Percentiles rank a stretch among this genome's conserved stretches.
phyloP scores from a whole-genome alignment of 805 yeast genomes.

The Candida incommunis region DNA sequence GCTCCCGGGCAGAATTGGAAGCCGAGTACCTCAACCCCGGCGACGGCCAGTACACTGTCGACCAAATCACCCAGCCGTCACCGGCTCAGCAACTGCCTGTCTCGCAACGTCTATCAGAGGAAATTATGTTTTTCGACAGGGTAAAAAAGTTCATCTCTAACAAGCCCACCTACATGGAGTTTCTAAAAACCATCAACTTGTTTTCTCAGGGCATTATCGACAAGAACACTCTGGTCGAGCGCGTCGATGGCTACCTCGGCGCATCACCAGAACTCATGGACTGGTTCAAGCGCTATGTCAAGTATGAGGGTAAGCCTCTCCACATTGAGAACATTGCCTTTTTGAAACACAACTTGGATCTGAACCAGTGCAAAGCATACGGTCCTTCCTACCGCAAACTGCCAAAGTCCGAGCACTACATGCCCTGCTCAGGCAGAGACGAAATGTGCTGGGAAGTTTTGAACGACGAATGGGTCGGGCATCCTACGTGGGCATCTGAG shows the following conservation, averaged over 20 bases:
- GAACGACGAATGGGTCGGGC: constrained; percentile 98
- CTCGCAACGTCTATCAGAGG: constrained; percentile 35
- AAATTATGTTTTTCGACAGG: constrained; percentile 79
- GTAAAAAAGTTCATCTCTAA: constrained; percentile 80
- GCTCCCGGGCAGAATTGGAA: not conserved
- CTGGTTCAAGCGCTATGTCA: constrained; percentile 90
- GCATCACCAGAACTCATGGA: constrained; percentile 60
- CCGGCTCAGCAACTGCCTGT: not conserved
- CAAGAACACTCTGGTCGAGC: constrained; percentile 62
- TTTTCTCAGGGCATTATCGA: constrained; percentile 87
- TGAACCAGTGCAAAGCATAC: constrained; percentile 80
- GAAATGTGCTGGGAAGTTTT: constrained; percentile 98
- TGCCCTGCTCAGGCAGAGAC: constrained; percentile 98
- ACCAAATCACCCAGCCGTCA: not conserved
- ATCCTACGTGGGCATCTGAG: constrained; percentile 99
- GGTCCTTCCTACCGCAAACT: constrained; percentile 90
- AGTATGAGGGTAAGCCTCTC: constrained; percentile 72
- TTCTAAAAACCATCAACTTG: constrained; percentile 72
- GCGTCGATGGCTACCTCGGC: constrained; percentile 79
- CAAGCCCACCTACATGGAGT: constrained; percentile 84
- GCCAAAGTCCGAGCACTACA: constrained; percentile 85
- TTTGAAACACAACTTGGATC: constrained; percentile 83
- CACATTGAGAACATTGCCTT: constrained; percentile 75
- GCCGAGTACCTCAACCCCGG: not conserved
- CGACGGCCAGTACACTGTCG: constrained; percentile 1